Base-by-base conservation (phyloP, 129 eudicot genomes). In the Heracleum sosnowskyi region DNA sequence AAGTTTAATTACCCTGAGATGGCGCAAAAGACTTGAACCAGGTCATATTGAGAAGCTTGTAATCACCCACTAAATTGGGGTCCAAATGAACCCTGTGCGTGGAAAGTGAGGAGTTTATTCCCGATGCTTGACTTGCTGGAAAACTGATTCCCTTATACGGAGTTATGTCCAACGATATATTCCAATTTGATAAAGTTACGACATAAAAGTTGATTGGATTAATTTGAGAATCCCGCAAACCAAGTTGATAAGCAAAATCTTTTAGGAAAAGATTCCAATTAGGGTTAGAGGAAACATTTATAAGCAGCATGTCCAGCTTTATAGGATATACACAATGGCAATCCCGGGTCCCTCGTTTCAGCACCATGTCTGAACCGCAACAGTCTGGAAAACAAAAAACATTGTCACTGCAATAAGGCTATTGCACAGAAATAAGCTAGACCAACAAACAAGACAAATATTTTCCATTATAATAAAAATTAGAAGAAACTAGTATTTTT, bases 321-420 rank as follows among this genome's bases (percentile, higher is more conserved):
- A 95, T 86, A 33, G 98, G 98, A 82, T 91, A 91, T 18, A 87
- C 98, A 77, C 98, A 95, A 46, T 91, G 86, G 86, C 98, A 95
- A 45, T 84, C 93, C 82, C 74, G 91, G 69, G 80, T 87, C 77
- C 76, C 91, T 77, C 97, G 97, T 88, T 88, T 91, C 74, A 81
- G 79, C 66, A 95, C 98, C 82, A 90, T 90, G 73, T 90, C 91
- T 83, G 91, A 92, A 79, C 90, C 97, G 81, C 98, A 95, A 82
- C 98, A 95, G 57, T 86, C 98, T 95, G 89, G 53, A 44, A 70
- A 72, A 26, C 76, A 72, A 26, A 41, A 72, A 34, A 35, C 55
- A 72, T 8, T 41, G 46, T 72, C 20, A 72, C 15, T 72, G 72
- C 39, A 66, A 26, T 35, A 66, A 26, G 15, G 72, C 72, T 31